A percentile compares a stretch with the other conserved stretches of the same genome.
phyloP scores from a whole-genome alignment of 192 early-diverging fungal genomes.

The Umbelopsis vinacea region DNA sequence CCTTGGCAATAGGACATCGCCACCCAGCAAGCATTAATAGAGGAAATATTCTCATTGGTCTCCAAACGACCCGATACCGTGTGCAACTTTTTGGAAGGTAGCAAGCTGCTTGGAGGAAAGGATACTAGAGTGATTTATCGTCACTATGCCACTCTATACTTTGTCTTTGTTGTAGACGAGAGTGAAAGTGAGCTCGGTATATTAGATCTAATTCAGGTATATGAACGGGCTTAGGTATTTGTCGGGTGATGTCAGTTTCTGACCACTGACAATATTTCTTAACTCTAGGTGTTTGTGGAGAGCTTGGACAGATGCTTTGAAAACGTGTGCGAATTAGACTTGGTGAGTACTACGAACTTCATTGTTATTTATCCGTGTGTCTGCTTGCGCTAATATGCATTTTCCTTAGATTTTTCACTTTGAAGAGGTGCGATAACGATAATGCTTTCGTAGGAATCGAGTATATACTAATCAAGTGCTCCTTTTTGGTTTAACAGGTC shows the following conservation, averaged over 20 bases:
- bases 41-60: conserved; percentile 88
- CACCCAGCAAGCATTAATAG: conserved; percentile 83
- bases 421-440: conserved; percentile 62
- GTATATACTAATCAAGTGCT: too few relatives aligned
- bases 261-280: too few relatives aligned
- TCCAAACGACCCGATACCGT: conserved; percentile 83
- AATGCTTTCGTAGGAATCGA: too few relatives aligned
- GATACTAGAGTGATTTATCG: conserved; percentile 94
- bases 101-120: conserved; percentile 76
- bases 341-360: conserved; percentile 54
- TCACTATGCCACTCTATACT: conserved; percentile 97
- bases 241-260: too few relatives aligned
- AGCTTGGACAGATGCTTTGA: conserved; percentile 89
- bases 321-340: conserved; percentile 97
- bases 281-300: conserved; percentile 89
- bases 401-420: conserved; percentile 81
- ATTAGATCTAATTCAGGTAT: conserved; percentile 92
- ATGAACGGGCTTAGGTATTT: too few relatives aligned
- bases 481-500: conserved; percentile 38
- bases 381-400: background rate
- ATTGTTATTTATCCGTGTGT: background rate
- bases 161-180: conserved; percentile 96
- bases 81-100: conserved; percentile 93
- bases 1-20: conserved; percentile 65
- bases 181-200: conserved; percentile 97